phyloP scores from a whole-genome alignment of 1,139 yeast genomes.

The Meyerozyma carpophila region DNA sequence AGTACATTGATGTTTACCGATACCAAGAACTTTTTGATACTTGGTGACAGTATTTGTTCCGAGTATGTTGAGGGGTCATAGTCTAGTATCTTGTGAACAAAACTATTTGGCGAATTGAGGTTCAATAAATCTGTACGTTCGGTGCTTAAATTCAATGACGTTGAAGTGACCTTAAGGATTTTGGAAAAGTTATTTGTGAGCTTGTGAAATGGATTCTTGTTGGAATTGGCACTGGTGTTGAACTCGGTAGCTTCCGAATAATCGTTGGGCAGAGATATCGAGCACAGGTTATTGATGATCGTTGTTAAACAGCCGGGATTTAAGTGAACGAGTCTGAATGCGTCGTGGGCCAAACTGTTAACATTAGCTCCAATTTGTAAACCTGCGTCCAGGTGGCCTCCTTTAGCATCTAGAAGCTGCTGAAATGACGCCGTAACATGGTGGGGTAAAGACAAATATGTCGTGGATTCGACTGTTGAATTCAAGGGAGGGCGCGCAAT shows the following conservation, averaged over 20 bases:
- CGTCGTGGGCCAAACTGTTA: constrained; percentile 49
- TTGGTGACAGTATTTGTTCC: constrained; percentile 14
- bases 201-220: constrained; percentile 28
- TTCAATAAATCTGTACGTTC: neutral
- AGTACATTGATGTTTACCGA: constrained; percentile 33
- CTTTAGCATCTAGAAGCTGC: constrained; percentile 3
- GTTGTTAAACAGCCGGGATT: constrained; percentile 50
- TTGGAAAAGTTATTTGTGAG: constrained; percentile 29
- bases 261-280: neutral
- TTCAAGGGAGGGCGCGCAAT: constrained; percentile 35
- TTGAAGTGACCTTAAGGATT: constrained; percentile 20
- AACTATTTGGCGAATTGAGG: neutral
- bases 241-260: neutral
- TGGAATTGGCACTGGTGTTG: neutral
- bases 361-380: constrained; percentile 53
- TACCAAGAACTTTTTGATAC: constrained; percentile 21
- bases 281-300: constrained; percentile 7
- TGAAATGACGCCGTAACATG: constrained; percentile 33
- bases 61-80: constrained; percentile 21
- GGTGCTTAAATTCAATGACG: constrained; percentile 1
- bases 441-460: constrained; percentile 38
- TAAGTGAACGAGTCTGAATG: constrained; percentile 45
- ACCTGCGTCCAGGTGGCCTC: constrained; percentile 30
- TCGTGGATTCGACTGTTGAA: constrained; percentile 30
- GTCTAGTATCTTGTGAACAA: constrained; percentile 18